phyloP scores from a whole-genome alignment of 345 rosid genomes.

The Euphorbia lathyris region DNA sequence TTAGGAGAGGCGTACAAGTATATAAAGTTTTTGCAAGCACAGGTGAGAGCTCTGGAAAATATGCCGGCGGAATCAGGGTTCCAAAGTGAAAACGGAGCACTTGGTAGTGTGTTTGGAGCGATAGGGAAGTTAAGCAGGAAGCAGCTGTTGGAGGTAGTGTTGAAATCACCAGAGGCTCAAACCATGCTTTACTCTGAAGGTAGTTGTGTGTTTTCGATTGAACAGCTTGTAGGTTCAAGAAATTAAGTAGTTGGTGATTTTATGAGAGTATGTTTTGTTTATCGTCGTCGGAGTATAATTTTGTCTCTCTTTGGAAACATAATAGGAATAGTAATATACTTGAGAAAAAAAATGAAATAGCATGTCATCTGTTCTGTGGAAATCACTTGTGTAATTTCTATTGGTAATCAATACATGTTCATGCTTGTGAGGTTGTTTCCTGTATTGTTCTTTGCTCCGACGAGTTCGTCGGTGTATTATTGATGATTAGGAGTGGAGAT shows the following conservation, averaged over 20 bases:
- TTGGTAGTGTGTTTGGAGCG: not conserved
- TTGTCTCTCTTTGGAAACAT: no score
- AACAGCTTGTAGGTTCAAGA: constrained; percentile 38
- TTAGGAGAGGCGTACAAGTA: constrained; percentile 62
- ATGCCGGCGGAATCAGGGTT: not conserved
- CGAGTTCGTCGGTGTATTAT: not conserved
- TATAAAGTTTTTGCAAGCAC: constrained; percentile 55
- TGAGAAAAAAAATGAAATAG: no score
- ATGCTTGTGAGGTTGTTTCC: not conserved
- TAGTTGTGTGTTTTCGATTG: constrained; percentile 42
- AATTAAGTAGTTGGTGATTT: no score
- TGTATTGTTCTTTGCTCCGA: not conserved
- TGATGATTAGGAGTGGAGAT: not conserved
- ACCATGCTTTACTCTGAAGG: constrained; percentile 40
- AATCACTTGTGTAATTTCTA: no score
- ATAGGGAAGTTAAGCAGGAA: constrained; percentile 7
- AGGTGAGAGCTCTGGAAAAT: constrained; percentile 26
- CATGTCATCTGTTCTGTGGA: no score
- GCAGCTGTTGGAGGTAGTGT: constrained; percentile 3
- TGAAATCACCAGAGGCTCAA: constrained; percentile 43
- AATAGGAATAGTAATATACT: no score
- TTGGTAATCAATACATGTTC: no score
- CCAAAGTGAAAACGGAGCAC: not conserved
- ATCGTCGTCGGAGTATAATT: no score
- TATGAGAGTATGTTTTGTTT: no score